Base-by-base conservation (phyloP, 2,329 filamentous ascomycete species). In the Colletotrichum australisinense region DNA sequence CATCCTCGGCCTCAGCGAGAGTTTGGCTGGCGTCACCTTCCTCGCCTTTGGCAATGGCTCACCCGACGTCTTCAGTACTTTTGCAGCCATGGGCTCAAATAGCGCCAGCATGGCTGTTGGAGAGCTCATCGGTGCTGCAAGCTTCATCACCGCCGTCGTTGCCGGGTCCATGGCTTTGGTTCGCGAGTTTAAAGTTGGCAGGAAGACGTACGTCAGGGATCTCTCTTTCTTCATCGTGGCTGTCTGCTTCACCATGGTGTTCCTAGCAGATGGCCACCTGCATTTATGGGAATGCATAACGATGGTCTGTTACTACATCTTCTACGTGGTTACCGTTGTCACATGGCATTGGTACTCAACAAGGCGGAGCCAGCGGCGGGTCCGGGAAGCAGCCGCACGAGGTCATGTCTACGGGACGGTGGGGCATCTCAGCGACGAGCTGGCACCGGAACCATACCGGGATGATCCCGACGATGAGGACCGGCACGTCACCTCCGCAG, bases 31-130 rank as follows among this genome's bases (percentile, higher is more conserved):
- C 46, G 97, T 99, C 32, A 99, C 97, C 0, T 97, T 99, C 79
- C 86, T 99, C 65, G 97, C 97, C 9, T 97, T 99, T 83, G 97
- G 97, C 76, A 99, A 99, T 86, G 97, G 97, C 65, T 98, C 96
- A 74, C 97, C 97, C 2, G 97, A 99, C 83, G 95, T 99, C 58
- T 99, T 99, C 83, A 98, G 95, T 76, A 99, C 97, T 2, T 98
- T 99, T 84, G 97, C 97, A 19, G 97, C 97, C 77, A 98, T 99
- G 95, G 93, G 92, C 79, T 98, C 95, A 28, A 95, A 98, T 80
- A 98, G 95, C 81, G 96, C 96, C n/a, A 97, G 95, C 85, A 90
- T 99, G 87, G 97, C 97, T 1, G 92, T 99, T 53, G 97, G 97
- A 58, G 97, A 99, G 84, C 88, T 99, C 63, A 95, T 99, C 66